Conservation (phyloP, 1,139 yeast genomes). For the Saccharomyces hybrid region DNA sequence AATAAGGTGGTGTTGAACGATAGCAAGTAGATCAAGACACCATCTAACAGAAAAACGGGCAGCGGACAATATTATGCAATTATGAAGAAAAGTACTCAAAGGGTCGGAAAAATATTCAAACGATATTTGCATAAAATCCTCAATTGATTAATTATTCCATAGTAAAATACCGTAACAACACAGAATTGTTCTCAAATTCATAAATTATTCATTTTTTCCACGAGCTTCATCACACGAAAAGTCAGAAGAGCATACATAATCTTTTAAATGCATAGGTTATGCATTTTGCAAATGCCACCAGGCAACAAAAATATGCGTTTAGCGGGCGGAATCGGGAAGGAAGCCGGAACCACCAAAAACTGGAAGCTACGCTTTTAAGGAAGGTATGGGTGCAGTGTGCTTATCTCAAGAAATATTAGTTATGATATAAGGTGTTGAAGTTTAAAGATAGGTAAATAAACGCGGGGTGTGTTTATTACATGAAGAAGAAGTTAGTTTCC, state of each 20-base stretch:
- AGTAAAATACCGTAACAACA: neutral
- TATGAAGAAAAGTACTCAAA: neutral
- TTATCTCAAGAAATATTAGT: neutral
- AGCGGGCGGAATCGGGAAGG: neutral
- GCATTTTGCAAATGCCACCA: neutral
- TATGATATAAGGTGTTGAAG: neutral
- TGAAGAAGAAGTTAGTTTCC: neutral
- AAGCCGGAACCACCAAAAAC: slow-evolving; percentile 1
- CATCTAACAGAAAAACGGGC: neutral
- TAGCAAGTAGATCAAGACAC: neutral
- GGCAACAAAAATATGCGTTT: slow-evolving; percentile 4
- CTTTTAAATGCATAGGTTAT: slow-evolving; percentile 6
- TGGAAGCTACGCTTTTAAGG: neutral
- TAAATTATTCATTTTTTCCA: slow-evolving; percentile 2
- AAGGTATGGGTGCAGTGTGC: neutral
- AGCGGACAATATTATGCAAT: neutral
- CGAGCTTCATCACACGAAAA: neutral
- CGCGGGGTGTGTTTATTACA: neutral
- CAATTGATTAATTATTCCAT: neutral
- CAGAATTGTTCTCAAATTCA: slow-evolving; percentile 3
- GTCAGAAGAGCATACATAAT: neutral
- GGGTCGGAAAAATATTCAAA: neutral
- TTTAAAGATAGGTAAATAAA: neutral
- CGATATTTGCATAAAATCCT: neutral
- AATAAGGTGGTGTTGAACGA: slow-evolving; percentile 1